phyloP scores from a whole-genome alignment of 768 basidiomycete genomes.

The Tulasnella sp. region DNA sequence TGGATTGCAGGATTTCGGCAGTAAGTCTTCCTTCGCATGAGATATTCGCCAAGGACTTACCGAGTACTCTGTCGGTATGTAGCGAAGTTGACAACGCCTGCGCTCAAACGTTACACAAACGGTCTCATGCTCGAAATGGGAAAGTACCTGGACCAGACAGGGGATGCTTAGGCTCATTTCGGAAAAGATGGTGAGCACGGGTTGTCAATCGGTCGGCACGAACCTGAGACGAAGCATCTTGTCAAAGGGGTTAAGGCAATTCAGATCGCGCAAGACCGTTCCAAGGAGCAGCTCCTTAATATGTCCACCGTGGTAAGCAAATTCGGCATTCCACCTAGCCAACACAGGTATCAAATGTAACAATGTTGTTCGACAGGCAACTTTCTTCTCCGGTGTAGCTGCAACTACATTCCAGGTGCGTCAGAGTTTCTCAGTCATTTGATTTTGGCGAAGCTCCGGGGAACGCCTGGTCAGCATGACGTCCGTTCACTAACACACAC shows the following conservation, averaged over 20 bases:
- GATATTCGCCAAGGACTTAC: not conserved
- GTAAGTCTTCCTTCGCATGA: constrained; percentile 37
- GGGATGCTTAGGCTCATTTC: constrained; percentile 57
- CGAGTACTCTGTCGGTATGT: not conserved
- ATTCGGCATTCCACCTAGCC: not conserved
- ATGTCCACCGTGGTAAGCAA: constrained; percentile 15
- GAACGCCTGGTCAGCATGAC: too few relatives aligned
- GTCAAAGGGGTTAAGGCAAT: constrained; percentile 61
- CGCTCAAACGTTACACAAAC: constrained; percentile 59
- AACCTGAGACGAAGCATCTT: not conserved
- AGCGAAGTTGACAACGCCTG: constrained; percentile 66
- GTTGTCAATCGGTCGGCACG: not conserved
- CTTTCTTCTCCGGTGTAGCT: constrained; percentile 6
- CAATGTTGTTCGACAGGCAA: not conserved
- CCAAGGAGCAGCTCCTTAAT: constrained; percentile 11
- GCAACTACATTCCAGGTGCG: not conserved
- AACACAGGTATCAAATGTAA: not conserved
- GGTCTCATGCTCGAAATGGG: constrained; percentile 65
- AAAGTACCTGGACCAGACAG: constrained; percentile 61
- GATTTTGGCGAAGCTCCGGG: not conserved
- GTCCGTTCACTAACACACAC: not conserved
- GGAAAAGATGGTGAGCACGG: constrained; percentile 53
- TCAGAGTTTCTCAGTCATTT: not conserved
- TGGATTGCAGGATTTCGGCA: constrained; percentile 51
- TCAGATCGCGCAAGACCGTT: constrained; percentile 30